Evolutionary conservation across 2,329 filamentous ascomycete species (phyloP).

Genomic region (Ophiostoma australiae): DNA sequence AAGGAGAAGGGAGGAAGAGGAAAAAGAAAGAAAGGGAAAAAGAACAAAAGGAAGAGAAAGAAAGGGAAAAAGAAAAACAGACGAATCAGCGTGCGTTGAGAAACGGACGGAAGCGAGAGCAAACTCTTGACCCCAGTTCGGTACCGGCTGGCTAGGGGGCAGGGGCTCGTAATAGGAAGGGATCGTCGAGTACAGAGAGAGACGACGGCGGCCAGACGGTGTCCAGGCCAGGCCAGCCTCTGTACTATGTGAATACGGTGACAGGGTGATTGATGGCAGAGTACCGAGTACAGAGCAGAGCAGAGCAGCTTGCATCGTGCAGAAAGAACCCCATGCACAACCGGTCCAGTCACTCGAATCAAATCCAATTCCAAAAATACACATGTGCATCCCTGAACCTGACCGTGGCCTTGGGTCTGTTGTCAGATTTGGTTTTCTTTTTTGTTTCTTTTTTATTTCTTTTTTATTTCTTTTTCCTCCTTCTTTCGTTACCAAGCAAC

Average conservation of each 20-base stretch:
- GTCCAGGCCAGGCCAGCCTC: too few species aligned
- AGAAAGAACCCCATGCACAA: too few species aligned
- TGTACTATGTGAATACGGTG: not conserved
- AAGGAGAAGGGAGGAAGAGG: not conserved
- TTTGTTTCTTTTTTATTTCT: not conserved
- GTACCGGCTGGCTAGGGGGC: not conserved
- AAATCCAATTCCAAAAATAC: constrained; percentile 16
- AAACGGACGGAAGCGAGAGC: not conserved
- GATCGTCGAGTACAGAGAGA: not conserved
- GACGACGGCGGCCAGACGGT: too few species aligned
- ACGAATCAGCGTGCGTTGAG: not conserved
- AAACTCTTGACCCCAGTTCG: constrained; percentile 6
- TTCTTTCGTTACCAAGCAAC: too few species aligned
- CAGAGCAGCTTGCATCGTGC: too few species aligned
- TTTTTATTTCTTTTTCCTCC: too few species aligned
- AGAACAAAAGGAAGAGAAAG: not conserved
- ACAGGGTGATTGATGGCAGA: too few species aligned
- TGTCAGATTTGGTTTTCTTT: constrained; percentile 4
- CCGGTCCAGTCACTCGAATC: not conserved
- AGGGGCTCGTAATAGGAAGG: not conserved
- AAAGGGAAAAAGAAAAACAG: not conserved
- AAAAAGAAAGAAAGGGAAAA: not conserved
- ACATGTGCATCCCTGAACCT: constrained; percentile 17
- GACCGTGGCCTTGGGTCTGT: constrained; percentile 14
- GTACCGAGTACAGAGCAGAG: not conserved